A percentile compares a stretch with the other conserved stretches of the same genome.
Conservation (phyloP, 495 filamentous ascomycete genomes). For the Penicillium riverlandense region DNA sequence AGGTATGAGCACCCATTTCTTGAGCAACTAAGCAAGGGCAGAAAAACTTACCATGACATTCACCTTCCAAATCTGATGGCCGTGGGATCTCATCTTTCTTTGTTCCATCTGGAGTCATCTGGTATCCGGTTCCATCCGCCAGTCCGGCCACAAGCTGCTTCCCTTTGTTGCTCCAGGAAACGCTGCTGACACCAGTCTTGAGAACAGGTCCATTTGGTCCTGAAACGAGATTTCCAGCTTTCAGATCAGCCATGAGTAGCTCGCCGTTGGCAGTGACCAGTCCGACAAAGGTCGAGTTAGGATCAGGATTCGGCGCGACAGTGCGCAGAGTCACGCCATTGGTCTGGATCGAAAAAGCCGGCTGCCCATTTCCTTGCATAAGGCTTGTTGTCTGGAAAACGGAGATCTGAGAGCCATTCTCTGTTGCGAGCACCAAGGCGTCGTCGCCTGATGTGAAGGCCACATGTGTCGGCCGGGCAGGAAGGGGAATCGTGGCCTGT, state of each 20-base stretch:
- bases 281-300: conserved; percentile 55
- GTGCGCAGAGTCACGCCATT: conserved; percentile 66
- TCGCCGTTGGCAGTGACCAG: conserved; percentile 74
- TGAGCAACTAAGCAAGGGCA: no score
- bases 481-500: conserved; percentile 62
- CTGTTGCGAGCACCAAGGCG: conserved; percentile 75
- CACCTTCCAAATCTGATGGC: conserved; percentile 57
- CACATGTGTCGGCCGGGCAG: conserved; percentile 75
- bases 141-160: conserved; percentile 90
- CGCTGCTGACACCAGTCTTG: conserved; percentile 69
- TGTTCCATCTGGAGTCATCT: conserved; percentile 74
- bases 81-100: conserved; percentile 71
- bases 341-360: conserved; percentile 67
- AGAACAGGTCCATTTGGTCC: conserved; percentile 59
- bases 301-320: conserved; percentile 73
- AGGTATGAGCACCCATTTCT: conserved; percentile 6
- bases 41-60: conserved; percentile 54
- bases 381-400: conserved; percentile 70
- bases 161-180: conserved; percentile 86
- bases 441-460: conserved; percentile 82
- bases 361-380: conserved; percentile 55
- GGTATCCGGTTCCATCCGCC: conserved; percentile 69
- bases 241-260: conserved; percentile 75
- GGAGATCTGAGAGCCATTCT: conserved; percentile 73
- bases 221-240: conserved; percentile 50